Evolutionary conservation across 768 basidiomycete genomes (phyloP), one percentile per base, ranked within the genome.

Genomic region (Podaxis sp.): DNA sequence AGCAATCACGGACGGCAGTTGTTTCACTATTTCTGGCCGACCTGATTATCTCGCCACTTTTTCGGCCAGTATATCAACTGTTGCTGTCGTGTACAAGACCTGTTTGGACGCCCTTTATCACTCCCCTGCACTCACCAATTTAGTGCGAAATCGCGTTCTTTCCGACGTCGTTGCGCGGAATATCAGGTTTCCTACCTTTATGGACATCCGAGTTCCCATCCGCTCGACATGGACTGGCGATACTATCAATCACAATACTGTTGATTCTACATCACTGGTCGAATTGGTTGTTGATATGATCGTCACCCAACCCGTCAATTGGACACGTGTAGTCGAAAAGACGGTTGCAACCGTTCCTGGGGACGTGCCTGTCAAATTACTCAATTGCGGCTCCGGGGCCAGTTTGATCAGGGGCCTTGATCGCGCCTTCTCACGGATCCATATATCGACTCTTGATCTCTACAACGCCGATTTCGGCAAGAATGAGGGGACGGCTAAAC

Each of bases 21-120:
- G 77, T 59, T 73, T 85, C 58, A 87, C 87, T 11, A 73, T 87
- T 54, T 88, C 87, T 2, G 88, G 87, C 24, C 79, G 75, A 54
- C 87, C 87, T 2, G 80, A 84, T 63, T 57, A 78, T 51, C 72
- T 89, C 33, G 68, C 72, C 6, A 68, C 69, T 26, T 87, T 88
- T 68, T 72, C 77, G 6, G 65, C 66, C 15, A 73, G 67, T 6
- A 65, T 84, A 46, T 75, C 78, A 22, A 65, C 73, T 2, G 69
- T 68, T 20, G 75, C 76, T 22, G 65, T 73, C 1, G 71, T 80
- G 0, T 80, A 80, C 63, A 71, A 78, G 52, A 83, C 83, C 1
- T 76, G 76, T 1, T 69, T 87, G 44, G 75, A 81, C 53, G 75
- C 82, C 0, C 76, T 87, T 0, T 89, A 89, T 66, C 87, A 89